These are phyloP conservation scores for Emericellopsis terricola DNA, from an alignment of 495 filamentous ascomycete genomes.

Conservation along the genomic window DNA sequence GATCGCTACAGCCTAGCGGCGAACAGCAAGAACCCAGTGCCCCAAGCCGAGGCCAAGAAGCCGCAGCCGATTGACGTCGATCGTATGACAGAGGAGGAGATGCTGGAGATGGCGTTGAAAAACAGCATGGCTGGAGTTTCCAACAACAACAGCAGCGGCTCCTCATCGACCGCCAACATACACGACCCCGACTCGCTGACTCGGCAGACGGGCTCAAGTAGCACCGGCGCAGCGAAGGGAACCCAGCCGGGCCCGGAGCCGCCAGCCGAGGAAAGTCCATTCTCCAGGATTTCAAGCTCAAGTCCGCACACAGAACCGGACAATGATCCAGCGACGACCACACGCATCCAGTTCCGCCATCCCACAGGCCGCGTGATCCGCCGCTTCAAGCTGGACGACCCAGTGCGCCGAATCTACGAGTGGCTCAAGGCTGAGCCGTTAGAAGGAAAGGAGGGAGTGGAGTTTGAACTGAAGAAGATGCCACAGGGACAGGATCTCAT, in stretches of 20 bases:
- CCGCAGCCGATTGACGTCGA: constrained; percentile 54
- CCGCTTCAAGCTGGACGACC: constrained; percentile 62
- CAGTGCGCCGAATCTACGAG: constrained; percentile 72
- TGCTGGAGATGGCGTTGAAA: constrained; percentile 81
- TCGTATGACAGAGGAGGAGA: constrained; percentile 90
- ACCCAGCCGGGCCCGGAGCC: constrained; percentile 32
- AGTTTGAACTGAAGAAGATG: constrained; percentile 63
- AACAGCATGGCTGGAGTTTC: constrained; percentile 45
- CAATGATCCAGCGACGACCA: constrained; percentile 47
- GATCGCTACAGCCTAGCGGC: constrained; percentile 81
- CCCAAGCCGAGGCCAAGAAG: constrained; percentile 55
- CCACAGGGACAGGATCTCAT: constrained; percentile 68
- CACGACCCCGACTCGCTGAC: constrained; percentile 78
- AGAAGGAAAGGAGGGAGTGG: constrained; percentile 54
- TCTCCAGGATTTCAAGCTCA: constrained; percentile 47
- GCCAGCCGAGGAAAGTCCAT: constrained; percentile 21
- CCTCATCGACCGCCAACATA: constrained; percentile 14
- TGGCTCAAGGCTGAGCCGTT: constrained; percentile 80
- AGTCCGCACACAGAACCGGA: constrained; percentile 64
- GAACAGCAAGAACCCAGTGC: constrained; percentile 82
- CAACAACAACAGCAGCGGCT: constrained; percentile 6
- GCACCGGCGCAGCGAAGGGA: constrained; percentile 42
- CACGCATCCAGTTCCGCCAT: constrained; percentile 81
- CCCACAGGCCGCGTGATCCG: constrained; percentile 67
- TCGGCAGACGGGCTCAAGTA: no score